Base-by-base conservation (phyloP, 2,329 filamentous ascomycete species). In the Fusarium begoniae region DNA sequence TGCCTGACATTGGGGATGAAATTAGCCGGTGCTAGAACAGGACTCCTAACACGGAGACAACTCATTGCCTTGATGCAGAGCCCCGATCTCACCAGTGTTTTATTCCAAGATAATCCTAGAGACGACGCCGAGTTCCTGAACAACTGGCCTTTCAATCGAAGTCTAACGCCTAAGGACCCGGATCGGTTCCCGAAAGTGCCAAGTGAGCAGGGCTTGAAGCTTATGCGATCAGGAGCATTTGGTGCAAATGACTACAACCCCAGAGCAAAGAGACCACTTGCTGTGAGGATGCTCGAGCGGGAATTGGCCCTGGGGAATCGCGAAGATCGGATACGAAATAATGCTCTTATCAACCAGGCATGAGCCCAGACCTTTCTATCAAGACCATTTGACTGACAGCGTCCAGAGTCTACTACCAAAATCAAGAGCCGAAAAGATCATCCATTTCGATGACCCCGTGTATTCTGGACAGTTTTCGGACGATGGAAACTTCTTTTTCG, bases 381-480 rank as follows among this genome's bases (percentile, higher is more conserved):
- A 11, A 24, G 43, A 30, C n/a, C 11, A 20, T 30, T 44, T 24
- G 12, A 38, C 73, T 78, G 43, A 77, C 51, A 35, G 15, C 12
- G 38, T 26, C 4, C 20, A 96, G 89, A 88, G 88, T 37, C 88
- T 98, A 85, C 91, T 98, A 66, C 96, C 96, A 1, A 88, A 89
- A 6, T 92, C 91, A 0, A 89, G 89, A 30, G 92, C 94, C 2
- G 96, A 98, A 79, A 93, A 93, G 78, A 93, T 98, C 70, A 92
- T 98, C 70, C 93, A 97, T 78, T 97, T 95, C 80, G 90, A 95
- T 63, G 89, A 92, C 10, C 91, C 94, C 45, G 95, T 96, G 60
- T 98, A 98, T 80, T 98, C 94, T 7, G 96, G 96, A 3, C 96
- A 98, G 80, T 99, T 98, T 81, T 98, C 94, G 1, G 94, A 97